These are phyloP conservation scores for Leccinum uliginosum DNA, from an alignment of 768 basidiomycete species.

Conservation along the genomic window DNA sequence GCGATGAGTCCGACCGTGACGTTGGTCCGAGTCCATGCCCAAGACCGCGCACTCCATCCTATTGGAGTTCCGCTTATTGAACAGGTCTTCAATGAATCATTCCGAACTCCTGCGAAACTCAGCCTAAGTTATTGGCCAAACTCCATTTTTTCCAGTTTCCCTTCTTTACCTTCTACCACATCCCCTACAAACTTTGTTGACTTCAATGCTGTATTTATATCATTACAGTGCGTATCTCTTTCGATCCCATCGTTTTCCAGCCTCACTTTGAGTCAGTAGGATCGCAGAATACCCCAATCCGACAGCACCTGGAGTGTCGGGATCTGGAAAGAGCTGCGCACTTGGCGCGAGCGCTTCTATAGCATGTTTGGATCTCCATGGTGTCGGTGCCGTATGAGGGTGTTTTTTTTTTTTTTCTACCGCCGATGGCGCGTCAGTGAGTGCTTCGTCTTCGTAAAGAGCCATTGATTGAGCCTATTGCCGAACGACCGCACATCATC, in stretches of 20 bases:
- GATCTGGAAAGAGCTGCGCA: constrained; percentile 75
- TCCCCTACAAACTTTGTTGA: constrained; percentile 83
- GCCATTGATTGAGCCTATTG: constrained; percentile 2
- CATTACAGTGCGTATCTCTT: constrained; percentile 65
- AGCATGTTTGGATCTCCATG: constrained; percentile 67
- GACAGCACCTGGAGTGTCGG: constrained; percentile 58
- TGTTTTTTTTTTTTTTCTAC: constrained; percentile 58
- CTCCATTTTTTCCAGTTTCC: constrained; percentile 49
- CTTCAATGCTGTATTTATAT: constrained; percentile 80
- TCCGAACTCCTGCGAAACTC: too few species aligned
- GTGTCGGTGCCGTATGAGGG: constrained; percentile 76
- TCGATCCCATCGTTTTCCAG: background rate
- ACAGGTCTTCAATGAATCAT: too few species aligned
- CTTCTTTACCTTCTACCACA: constrained; percentile 65
- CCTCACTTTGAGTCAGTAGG: constrained; percentile 36
- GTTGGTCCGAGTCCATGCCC: too few species aligned
- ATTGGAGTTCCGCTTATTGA: too few species aligned
- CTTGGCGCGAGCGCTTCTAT: constrained; percentile 80
- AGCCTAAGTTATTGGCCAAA: too few species aligned
- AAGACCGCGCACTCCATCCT: too few species aligned
- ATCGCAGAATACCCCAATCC: constrained; percentile 73
- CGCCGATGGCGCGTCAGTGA: constrained; percentile 77
- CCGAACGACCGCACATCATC: constrained; percentile 79
- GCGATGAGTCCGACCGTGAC: too few species aligned
- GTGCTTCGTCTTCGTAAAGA: constrained; percentile 34